A percentile compares a stretch with the other conserved stretches of the same genome.
phyloP scores from a whole-genome alignment of 1,284 basidiomycete species.

The Cutaneotrichosporon curvatum region DNA sequence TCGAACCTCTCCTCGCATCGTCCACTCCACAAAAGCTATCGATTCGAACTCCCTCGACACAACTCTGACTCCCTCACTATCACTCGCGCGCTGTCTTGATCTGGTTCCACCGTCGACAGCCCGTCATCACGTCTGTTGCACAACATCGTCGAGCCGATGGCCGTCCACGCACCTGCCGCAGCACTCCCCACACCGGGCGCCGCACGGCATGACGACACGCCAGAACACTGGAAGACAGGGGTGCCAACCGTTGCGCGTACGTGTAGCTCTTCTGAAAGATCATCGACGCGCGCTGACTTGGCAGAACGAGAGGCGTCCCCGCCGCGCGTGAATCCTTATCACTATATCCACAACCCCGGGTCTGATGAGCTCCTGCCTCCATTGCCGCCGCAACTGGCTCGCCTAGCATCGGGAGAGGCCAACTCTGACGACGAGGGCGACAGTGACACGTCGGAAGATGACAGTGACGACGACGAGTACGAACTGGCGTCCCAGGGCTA shows the following conservation, averaged over 20 bases:
- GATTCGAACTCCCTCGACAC: too few relatives aligned
- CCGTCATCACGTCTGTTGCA: too few relatives aligned
- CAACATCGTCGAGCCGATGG: slow-evolving; percentile 3
- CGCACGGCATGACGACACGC: not conserved
- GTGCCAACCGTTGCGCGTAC: too few relatives aligned
- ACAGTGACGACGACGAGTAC: slow-evolving; percentile 8
- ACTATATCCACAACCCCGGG: slow-evolving; percentile 23
- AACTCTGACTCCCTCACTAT: too few relatives aligned
- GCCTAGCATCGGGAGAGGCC: slow-evolving; percentile 13
- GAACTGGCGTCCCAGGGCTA: not conserved
- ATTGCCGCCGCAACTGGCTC: slow-evolving; percentile 18
- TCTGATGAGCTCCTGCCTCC: slow-evolving; percentile 15
- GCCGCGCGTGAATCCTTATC: slow-evolving; percentile 29
- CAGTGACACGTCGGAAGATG: slow-evolving; percentile 13
- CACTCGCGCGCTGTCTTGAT: too few relatives aligned
- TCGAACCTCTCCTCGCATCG: too few relatives aligned
- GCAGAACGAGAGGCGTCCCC: slow-evolving; percentile 6
- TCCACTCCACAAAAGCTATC: too few relatives aligned
- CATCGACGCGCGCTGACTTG: too few relatives aligned
- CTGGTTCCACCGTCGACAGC: too few relatives aligned
- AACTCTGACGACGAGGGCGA: slow-evolving; percentile 15
- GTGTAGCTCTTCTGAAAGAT: too few relatives aligned
- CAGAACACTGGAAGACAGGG: too few relatives aligned
- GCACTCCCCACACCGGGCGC: not conserved
- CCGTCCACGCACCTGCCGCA: slow-evolving; percentile 11